Conservation (phyloP, 768 basidiomycete species). For the Termitomyces sp. region DNA sequence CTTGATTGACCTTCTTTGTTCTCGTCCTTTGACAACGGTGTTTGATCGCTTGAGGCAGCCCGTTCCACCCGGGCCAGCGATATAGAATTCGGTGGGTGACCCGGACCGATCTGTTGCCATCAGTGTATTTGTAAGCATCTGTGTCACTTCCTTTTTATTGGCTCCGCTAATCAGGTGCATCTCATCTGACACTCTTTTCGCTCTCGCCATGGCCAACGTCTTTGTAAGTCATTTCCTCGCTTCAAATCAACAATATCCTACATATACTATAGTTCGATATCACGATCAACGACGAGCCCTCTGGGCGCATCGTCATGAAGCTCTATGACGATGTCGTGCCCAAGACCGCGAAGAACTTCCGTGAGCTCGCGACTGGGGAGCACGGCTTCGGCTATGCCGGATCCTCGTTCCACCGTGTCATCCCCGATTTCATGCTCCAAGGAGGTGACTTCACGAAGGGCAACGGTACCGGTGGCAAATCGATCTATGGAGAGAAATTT, state of each 20-base stretch:
- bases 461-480: slow-evolving; percentile 81
- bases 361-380: slow-evolving; percentile 78
- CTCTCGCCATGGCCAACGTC: background rate
- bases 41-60: too few species aligned
- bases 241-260: background rate
- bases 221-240: background rate
- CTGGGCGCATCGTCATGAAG: slow-evolving; percentile 75
- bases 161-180: background rate
- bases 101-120: background rate
- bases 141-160: slow-evolving; percentile 3
- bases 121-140: background rate
- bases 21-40: too few species aligned
- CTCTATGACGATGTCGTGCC: slow-evolving; percentile 81
- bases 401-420: slow-evolving; percentile 74
- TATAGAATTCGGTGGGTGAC: too few species aligned
- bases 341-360: slow-evolving; percentile 79
- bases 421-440: slow-evolving; percentile 84
- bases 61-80: too few species aligned
- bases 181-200: background rate
- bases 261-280: slow-evolving; percentile 60
- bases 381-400: slow-evolving; percentile 74
- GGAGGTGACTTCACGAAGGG: slow-evolving; percentile 79
- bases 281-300: slow-evolving; percentile 31
- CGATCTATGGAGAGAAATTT: slow-evolving; percentile 72
- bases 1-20: too few species aligned